Conservation (phyloP, 2,329 filamentous ascomycete species). For the Alternaria longipes region DNA sequence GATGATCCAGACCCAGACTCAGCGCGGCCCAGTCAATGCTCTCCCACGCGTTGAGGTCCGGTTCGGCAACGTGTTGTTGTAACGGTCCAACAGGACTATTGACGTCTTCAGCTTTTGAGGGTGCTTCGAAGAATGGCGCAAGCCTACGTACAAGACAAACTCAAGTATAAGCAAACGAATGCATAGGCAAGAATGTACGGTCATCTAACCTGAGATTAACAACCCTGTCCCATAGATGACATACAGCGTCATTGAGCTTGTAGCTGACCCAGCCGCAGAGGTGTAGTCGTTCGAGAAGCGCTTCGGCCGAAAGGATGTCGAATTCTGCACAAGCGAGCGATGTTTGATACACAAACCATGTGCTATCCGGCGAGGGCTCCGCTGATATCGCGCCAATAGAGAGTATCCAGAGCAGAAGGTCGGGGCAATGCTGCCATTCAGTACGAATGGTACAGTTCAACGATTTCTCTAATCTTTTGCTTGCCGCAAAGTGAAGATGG, state of each 20-base stretch:
- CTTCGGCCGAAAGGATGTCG: conserved; percentile 35
- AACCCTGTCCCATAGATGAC: conserved; percentile 43
- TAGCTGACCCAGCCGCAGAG: conserved; percentile 51
- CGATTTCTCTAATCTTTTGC: conserved; percentile 46
- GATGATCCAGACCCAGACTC: conserved; percentile 15
- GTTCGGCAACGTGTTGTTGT: conserved; percentile 40
- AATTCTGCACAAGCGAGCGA: conserved; percentile 47
- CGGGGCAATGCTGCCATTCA: conserved; percentile 45
- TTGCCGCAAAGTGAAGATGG: conserved; percentile 44
- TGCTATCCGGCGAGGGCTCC: conserved; percentile 40
- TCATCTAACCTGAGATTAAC: conserved; percentile 49
- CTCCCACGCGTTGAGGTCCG: conserved; percentile 44
- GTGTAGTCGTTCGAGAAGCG: conserved; percentile 42
- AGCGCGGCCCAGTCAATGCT: conserved; percentile 43
- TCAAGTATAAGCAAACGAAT: conserved; percentile 47
- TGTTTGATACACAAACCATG: conserved; percentile 46
- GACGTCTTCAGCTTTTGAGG: conserved; percentile 26
- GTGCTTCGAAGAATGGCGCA: conserved; percentile 35
- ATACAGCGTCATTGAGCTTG: conserved; percentile 46
- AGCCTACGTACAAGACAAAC: conserved; percentile 37
- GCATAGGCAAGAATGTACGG: conserved; percentile 36
- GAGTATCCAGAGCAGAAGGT: conserved; percentile 51
- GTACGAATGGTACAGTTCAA: conserved; percentile 44
- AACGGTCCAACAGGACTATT: conserved; percentile 40
- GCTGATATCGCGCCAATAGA: conserved; percentile 48